Percentiles rank a stretch among this genome's conserved stretches.
These are phyloP conservation scores for Alloteropsis angusta DNA, from an alignment of 202 grass and related monocot species.

Conservation along the genomic window DNA sequence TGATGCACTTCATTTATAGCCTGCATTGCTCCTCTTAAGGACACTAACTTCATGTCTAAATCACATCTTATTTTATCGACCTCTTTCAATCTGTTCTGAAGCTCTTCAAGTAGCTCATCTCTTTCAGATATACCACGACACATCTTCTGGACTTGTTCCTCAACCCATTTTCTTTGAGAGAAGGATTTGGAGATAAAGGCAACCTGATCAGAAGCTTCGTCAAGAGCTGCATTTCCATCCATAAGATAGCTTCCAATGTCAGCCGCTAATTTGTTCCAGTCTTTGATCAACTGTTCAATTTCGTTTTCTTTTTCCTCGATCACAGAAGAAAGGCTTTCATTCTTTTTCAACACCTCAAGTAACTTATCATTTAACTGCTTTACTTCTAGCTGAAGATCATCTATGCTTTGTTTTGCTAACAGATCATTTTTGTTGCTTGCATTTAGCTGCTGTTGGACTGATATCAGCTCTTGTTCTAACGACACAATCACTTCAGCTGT, in stretches of 20 bases:
- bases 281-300: slow-evolving; percentile 33
- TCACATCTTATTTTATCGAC: slow-evolving; percentile 62
- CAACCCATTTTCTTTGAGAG: slow-evolving; percentile 58
- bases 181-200: slow-evolving; percentile 43
- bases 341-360: slow-evolving; percentile 36
- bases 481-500: slow-evolving; percentile 88
- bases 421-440: slow-evolving; percentile 44
- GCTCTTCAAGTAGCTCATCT: slow-evolving; percentile 70
- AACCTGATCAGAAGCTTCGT: slow-evolving; percentile 62
- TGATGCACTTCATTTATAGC: slow-evolving; percentile 75
- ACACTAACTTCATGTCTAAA: slow-evolving; percentile 81
- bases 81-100: slow-evolving; percentile 69
- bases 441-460: slow-evolving; percentile 51
- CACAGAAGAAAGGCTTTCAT: slow-evolving; percentile 32
- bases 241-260: slow-evolving; percentile 70
- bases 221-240: slow-evolving; percentile 62
- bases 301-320: slow-evolving; percentile 44
- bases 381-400: slow-evolving; percentile 36
- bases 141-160: slow-evolving; percentile 58
- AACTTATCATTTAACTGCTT: slow-evolving; percentile 44
- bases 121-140: slow-evolving; percentile 68
- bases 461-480: slow-evolving; percentile 75
- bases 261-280: slow-evolving; percentile 68
- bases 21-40: slow-evolving; percentile 81
- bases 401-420: slow-evolving; percentile 36